Base-by-base conservation (phyloP, 345 rosid species). In the Pistacia vera region DNA sequence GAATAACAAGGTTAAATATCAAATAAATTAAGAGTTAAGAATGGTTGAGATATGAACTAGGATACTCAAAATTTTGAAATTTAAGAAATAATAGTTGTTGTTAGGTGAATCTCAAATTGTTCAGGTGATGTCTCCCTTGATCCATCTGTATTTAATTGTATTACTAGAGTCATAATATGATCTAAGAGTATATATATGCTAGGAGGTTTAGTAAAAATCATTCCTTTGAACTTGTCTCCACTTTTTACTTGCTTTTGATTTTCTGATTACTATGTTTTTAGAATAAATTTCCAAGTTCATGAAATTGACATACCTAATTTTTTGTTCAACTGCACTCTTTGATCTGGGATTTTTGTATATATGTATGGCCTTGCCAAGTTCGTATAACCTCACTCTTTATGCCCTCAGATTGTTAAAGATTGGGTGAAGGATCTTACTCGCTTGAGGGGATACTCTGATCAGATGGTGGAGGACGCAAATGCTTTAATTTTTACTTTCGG, bases 391-490 rank as follows among this genome's bases (percentile, higher is more conserved):
- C 72, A 68, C 8, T 49, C 63, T 36, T 62, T 25, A 20, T 36
- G 3, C 14, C 73, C n/a, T 55, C 76, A 89, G 95, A 84, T 91
- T 78, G 91, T 81, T 12, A 87, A 80, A 57, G 83, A 85, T 66
- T 91, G 95, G 95, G 93, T 91, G 74, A 91, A 88, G 83, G 87
- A 84, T 44, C 81, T 87, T 10, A 89, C 95, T 74, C 86, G 77
- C 18, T 12, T 79, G 65, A 84, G 85, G 63, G 91, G 95, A 8
- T 89, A 86, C 83, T 81, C 89, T 0, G 91, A 89, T 78, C 93
- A 87, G 70, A 89, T 88, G 91, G 90, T 89, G 83, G 93, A 91
- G 73, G 92, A 89, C 73, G 93, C 95, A 20, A 91, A 89, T 83
- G 95, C 95, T 36, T 68, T 86, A 11, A 83, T 91, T 57, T 86